Conservation (phyloP, 306 rosid species). For the Fragaria nilgerrensis region DNA sequence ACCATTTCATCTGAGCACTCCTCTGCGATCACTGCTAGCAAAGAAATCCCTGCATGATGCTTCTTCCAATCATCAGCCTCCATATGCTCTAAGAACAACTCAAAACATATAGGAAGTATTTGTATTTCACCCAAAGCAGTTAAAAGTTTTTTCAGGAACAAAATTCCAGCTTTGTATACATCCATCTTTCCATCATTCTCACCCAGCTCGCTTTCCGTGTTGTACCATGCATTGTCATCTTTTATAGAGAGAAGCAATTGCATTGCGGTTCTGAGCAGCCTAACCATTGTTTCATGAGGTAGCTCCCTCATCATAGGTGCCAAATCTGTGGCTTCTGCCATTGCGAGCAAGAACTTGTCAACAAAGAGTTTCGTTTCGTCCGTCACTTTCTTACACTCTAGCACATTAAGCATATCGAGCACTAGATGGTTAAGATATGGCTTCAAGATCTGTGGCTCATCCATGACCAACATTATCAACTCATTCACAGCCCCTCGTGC, state of each 20-base stretch:
- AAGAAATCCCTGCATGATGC: slow-evolving; percentile 13
- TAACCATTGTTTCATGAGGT: slow-evolving; percentile 1
- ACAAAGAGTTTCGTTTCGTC: slow-evolving; percentile 12
- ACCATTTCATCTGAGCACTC: slow-evolving; percentile 13
- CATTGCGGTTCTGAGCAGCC: slow-evolving; percentile 2
- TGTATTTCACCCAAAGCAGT: slow-evolving; percentile 12
- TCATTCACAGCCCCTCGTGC: slow-evolving; percentile 15
- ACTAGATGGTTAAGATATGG: slow-evolving; percentile 19
- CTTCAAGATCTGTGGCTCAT: slow-evolving; percentile 6
- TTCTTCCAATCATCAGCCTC: slow-evolving; percentile 15
- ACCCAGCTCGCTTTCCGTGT: neutral
- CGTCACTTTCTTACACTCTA: slow-evolving; percentile 3
- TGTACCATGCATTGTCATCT: neutral
- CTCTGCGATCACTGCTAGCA: slow-evolving; percentile 15
- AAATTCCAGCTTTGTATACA: neutral
- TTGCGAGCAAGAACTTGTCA: slow-evolving; percentile 13
- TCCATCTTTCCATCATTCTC: slow-evolving; percentile 12
- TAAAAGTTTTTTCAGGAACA: slow-evolving; percentile 6
- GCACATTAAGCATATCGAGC: slow-evolving; percentile 17
- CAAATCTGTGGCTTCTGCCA: slow-evolving; percentile 8
- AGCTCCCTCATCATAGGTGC: slow-evolving; percentile 13
- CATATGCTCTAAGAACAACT: slow-evolving; percentile 3
- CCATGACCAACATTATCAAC: slow-evolving; percentile 20
- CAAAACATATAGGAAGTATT: slow-evolving; percentile 3
- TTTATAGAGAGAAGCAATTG: slow-evolving; percentile 12